phyloP scores from a whole-genome alignment of 2,329 filamentous ascomycete genomes.

The Alternaria incomplexa region DNA sequence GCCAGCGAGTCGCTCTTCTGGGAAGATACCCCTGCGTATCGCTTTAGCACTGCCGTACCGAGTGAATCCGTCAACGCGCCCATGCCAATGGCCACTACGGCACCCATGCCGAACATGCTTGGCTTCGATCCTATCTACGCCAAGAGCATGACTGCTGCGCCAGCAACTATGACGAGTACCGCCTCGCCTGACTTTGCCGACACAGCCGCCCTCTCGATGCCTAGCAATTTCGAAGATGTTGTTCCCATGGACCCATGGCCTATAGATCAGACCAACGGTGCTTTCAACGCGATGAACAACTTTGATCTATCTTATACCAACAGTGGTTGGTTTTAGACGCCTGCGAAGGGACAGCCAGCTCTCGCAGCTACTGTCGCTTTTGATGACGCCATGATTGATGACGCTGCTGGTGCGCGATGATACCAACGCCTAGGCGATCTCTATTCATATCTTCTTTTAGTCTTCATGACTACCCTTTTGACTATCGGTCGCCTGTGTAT shows the following conservation, averaged over 20 bases:
- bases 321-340: conserved; percentile 43
- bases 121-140: conserved; percentile 39
- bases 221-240: conserved; percentile 38
- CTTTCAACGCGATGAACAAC: conserved; percentile 30
- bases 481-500: conserved; percentile 46
- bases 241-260: conserved; percentile 40
- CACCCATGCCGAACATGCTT: conserved; percentile 29
- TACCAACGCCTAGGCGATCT: conserved; percentile 28
- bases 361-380: conserved; percentile 19
- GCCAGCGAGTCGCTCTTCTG: conserved; percentile 45
- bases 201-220: conserved; percentile 40
- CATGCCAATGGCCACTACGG: conserved; percentile 30
- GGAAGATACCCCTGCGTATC: conserved; percentile 47
- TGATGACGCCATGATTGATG: conserved; percentile 47
- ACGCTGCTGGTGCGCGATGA: conserved; percentile 42
- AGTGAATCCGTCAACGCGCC: conserved; percentile 31
- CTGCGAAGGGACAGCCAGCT: conserved; percentile 21
- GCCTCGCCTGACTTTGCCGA: conserved; percentile 32
- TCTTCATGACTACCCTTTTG: conserved; percentile 26
- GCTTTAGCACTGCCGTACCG: conserved; percentile 31
- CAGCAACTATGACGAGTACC: conserved; percentile 32
- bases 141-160: conserved; percentile 30
- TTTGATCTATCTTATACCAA: conserved; percentile 36
- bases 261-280: conserved; percentile 34
- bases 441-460: conserved; percentile 27